Base-by-base conservation (phyloP, 2,329 filamentous ascomycete species). In the Elsinoe necatrix region DNA sequence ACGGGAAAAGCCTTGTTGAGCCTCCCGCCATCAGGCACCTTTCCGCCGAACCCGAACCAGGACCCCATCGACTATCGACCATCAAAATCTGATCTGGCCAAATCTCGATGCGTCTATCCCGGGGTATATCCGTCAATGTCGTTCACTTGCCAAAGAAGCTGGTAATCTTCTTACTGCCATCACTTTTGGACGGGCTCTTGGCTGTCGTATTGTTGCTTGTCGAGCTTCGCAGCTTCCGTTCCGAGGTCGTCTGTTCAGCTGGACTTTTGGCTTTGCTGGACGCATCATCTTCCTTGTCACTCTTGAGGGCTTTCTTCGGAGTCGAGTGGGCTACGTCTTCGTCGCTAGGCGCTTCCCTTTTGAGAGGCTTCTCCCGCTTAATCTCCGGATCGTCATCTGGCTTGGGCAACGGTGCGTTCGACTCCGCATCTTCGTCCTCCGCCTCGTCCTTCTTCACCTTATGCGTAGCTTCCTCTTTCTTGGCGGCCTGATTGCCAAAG, bases 401-500 rank as follows among this genome's bases (percentile, higher is more conserved):
- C 68, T 70, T 62, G 67, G 79, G 77, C 50, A 79, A 64, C 41
- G 78, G 75, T 29, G 77, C 77, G 61, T 79, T 79, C 58, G 78
- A 72, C 68, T 81, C 76, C 31, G 68, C 64, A 18, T 65, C 61
- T 7, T 65, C 60, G 23, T 67, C 60, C 60, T 68, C 58, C 54
- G n/a, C n/a, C n/a, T n/a, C n/a, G n/a, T 67, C 60, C 59, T 69
- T 68, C 9, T 64, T 57, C 42, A 65, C 63, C 3, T 57, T 56
- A 58, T 69, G 64, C 23, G 69, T 67, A 52, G 67, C 67, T 37
- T 70, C 63, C n/a, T 61, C 63, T 54, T 64, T 64, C 56, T 71
- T 71, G 18, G 39, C 37, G 18, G 39, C 41, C 60, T 78, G 76
- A 41, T 82, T 86, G 6, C 79, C 79, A 66, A 97, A 97, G 75